Evolutionary conservation across 116 monocot genomes (phyloP), one percentile per base, ranked within the genome.

Genomic region (Dioscorea cayenensis): DNA sequence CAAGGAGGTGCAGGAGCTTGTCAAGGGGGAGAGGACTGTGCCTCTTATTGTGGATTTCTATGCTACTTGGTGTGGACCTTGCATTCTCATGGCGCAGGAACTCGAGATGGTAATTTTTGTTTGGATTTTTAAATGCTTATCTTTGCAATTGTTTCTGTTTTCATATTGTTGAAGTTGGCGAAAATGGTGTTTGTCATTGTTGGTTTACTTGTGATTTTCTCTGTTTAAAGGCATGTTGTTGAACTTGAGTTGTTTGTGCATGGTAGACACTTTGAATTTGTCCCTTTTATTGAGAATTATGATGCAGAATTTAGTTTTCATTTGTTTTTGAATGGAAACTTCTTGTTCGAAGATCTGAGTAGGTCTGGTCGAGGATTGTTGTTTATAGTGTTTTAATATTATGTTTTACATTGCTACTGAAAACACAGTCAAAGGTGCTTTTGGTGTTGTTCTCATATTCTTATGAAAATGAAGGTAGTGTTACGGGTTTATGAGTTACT

Each of bases 61-160:
- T 29, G 95, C 95, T 14, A 92, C 95, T 0, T 95, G 95, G 95
- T 95, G 92, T 63, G 95, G 92, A 18, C 95, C 95, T 0, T 95
- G 95, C 73, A 81, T 95, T 69, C 81, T 86, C 19, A 95, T 95
- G 92, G 95, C 92, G 10, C 95, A 92, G 71, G 89, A 92, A 38
- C 89, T 95, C 35, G 95, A 95, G 78, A 87, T 78, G 89, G 95
- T 95, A 80, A 14, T 7, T 19, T 14, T 69, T 55, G 16, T 18
- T 3, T 55, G 55, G 43, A 43, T 43, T 43, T 43, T 32, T 32
- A 1, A 32, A 12, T 43, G 43, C 12, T 43, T 10, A 3, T 43
- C 43, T 43, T 43, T 55, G 19, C 5, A 55, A 18, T 19, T 55
- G 55, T 55, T 55, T 55, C 10, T 12, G 16, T 16, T 16, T 55